These are phyloP conservation scores for Camelina laxa DNA, from an alignment of 345 rosid species.

Conservation along the genomic window DNA sequence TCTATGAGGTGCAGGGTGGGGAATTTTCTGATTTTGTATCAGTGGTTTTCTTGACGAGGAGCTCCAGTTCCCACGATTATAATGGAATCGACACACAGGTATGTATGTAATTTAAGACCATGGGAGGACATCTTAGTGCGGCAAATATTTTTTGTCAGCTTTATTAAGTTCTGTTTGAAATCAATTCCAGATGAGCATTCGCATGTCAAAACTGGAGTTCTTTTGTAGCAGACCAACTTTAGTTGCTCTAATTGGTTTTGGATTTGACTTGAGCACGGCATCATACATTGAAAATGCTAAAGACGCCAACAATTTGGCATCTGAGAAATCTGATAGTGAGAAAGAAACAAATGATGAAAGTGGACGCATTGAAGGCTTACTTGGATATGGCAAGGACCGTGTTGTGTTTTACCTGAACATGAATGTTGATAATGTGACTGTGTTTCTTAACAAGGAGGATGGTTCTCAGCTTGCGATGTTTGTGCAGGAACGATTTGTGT, in stretches of 20 bases:
- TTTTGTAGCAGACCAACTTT: constrained; percentile 95
- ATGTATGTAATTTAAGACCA: constrained; percentile 54
- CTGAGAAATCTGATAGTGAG: constrained; percentile 53
- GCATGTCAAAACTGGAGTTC: constrained; percentile 95
- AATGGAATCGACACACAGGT: constrained; percentile 95
- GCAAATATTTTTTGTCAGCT: constrained; percentile 27
- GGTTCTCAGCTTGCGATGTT: constrained; percentile 95
- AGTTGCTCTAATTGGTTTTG: constrained; percentile 95
- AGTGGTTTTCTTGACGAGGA: constrained; percentile 73
- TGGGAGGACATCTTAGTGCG: constrained; percentile 21
- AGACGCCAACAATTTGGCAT: constrained; percentile 45
- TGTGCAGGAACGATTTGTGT: constrained; percentile 88
- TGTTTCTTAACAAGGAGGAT: constrained; percentile 96
- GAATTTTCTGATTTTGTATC: constrained; percentile 81
- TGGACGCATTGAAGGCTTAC: constrained; percentile 79
- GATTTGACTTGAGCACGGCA: constrained; percentile 69
- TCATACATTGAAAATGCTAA: constrained; percentile 43
- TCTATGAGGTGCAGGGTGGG: constrained; percentile 85
- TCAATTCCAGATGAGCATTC: constrained; percentile 83
- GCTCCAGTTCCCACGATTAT: constrained; percentile 81
- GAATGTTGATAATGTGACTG: constrained; percentile 89
- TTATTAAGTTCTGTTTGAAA: constrained; percentile 45
- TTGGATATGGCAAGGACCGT: constrained; percentile 95
- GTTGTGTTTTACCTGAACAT: constrained; percentile 83
- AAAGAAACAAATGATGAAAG: constrained; percentile 74